Percentiles rank a stretch among this genome's conserved stretches.
phyloP scores from a whole-genome alignment of 148 eudicot genomes.

The Spergularia marina region DNA sequence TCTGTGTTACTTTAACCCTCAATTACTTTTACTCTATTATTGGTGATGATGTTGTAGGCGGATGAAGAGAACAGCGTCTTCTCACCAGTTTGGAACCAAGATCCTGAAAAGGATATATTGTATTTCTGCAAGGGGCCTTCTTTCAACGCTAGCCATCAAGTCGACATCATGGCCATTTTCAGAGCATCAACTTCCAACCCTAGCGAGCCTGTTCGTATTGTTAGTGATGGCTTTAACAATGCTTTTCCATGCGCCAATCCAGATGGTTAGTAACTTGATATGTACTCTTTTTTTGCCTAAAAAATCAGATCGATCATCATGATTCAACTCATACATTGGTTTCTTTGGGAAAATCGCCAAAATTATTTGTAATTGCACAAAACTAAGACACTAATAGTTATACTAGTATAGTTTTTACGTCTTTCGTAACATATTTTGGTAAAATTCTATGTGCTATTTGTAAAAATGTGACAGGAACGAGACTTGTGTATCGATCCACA shows the following conservation, averaged over 20 bases:
- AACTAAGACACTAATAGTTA: background rate
- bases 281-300: no score
- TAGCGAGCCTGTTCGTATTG: background rate
- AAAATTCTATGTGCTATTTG: background rate
- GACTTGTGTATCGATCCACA: conserved; percentile 19
- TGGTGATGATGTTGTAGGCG: background rate
- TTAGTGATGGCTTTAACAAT: conserved; percentile 6
- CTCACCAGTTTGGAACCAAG: conserved; percentile 20
- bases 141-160: background rate
- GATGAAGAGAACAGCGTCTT: background rate
- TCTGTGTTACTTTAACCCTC: no score
- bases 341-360: no score
- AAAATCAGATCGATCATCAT: no score
- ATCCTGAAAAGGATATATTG: background rate
- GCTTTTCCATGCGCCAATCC: conserved; percentile 19
- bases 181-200: background rate
- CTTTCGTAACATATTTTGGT: no score
- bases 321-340: no score
- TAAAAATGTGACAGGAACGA: conserved; percentile 11
- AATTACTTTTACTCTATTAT: no score
- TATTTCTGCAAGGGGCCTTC: conserved; percentile 18
- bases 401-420: no score
- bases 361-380: no score
- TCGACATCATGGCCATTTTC: conserved; percentile 9
- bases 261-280: background rate